A percentile compares a stretch with the other conserved stretches of the same genome.
Evolutionary conservation across 768 basidiomycete genomes (phyloP).

Genomic region (Tricholomella constricta): DNA sequence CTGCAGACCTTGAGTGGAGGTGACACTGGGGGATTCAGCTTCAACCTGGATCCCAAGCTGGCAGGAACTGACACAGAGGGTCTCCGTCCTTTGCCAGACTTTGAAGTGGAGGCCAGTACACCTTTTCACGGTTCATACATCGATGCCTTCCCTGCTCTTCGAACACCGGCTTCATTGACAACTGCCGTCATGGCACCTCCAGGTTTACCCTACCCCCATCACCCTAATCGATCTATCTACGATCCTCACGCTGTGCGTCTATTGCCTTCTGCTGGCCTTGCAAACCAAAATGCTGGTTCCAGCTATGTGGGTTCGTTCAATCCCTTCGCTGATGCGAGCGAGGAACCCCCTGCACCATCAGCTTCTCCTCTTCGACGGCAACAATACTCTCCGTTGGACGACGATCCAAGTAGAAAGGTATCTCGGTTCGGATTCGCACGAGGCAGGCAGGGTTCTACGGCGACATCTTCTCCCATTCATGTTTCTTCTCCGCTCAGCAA

Average conservation of each 20-base stretch:
- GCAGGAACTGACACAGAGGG: slow-evolving; percentile 48
- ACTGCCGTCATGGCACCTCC: slow-evolving; percentile 50
- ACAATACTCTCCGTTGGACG: slow-evolving; percentile 48
- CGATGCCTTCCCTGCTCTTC: slow-evolving; percentile 70
- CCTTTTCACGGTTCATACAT: slow-evolving; percentile 68
- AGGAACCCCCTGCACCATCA: slow-evolving; percentile 43
- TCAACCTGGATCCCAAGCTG: slow-evolving; percentile 82
- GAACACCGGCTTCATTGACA: slow-evolving; percentile 32
- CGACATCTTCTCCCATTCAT: slow-evolving; percentile 60
- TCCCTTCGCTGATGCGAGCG: slow-evolving; percentile 68
- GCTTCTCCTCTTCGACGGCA: slow-evolving; percentile 32
- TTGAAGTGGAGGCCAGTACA: slow-evolving; percentile 51
- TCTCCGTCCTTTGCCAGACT: slow-evolving; percentile 45
- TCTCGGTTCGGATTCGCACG: slow-evolving; percentile 84
- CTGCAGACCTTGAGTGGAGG: slow-evolving; percentile 69
- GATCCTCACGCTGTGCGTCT: slow-evolving; percentile 48
- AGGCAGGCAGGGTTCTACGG: slow-evolving; percentile 61
- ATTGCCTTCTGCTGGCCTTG: slow-evolving; percentile 36
- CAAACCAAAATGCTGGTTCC: slow-evolving; percentile 48
- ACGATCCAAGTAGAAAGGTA: slow-evolving; percentile 64
- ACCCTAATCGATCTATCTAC: slow-evolving; percentile 53
- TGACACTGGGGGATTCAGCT: slow-evolving; percentile 77
- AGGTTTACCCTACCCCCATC: slow-evolving; percentile 52
- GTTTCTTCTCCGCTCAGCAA: slow-evolving; percentile 55
- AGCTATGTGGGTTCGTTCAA: slow-evolving; percentile 78